These are phyloP conservation scores for Populus deltoides DNA, from an alignment of 345 rosid genomes.

Conservation along the genomic window DNA sequence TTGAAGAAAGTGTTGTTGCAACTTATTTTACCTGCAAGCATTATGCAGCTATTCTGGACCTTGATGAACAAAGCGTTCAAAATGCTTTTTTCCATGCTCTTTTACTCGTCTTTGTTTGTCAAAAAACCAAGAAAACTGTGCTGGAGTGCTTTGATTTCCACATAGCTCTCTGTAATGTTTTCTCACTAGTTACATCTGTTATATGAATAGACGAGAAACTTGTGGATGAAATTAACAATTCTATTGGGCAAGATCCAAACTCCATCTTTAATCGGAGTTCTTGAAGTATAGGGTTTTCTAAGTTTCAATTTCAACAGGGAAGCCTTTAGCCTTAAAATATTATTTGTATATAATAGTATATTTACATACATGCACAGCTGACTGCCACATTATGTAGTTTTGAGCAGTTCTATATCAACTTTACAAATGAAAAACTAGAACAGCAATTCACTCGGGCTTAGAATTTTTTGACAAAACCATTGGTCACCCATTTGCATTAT, in stretches of 20 bases:
- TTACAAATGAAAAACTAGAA: conserved; percentile 93
- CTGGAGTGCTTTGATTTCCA: too few relatives aligned
- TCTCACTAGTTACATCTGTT: too few relatives aligned
- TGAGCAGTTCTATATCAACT: conserved; percentile 98
- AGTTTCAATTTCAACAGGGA: conserved; percentile 95
- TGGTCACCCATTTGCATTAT: conserved; percentile 4
- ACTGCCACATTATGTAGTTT: conserved; percentile 47
- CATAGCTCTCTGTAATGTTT: too few relatives aligned
- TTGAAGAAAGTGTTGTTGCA: not conserved
- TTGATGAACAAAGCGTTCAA: too few relatives aligned
- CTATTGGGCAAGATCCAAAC: conserved; percentile 98
- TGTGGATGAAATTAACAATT: conserved; percentile 85
- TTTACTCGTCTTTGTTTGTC: too few relatives aligned
- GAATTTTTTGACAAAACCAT: conserved; percentile 4
- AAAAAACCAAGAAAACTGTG: too few relatives aligned
- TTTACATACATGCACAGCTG: conserved; percentile 4
- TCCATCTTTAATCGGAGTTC: conserved; percentile 65
- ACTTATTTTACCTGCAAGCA: not conserved
- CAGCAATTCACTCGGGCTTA: conserved; percentile 98
- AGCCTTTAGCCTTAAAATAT: conserved; percentile 21
- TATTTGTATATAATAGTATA: conserved; percentile 7
- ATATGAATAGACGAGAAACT: conserved; percentile 43
- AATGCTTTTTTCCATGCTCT: too few relatives aligned
- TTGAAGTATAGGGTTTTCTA: conserved; percentile 96
- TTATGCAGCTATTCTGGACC: too few relatives aligned